Evolutionary conservation across 345 rosid genomes (phyloP).

Genomic region (Erodium maritimum): DNA sequence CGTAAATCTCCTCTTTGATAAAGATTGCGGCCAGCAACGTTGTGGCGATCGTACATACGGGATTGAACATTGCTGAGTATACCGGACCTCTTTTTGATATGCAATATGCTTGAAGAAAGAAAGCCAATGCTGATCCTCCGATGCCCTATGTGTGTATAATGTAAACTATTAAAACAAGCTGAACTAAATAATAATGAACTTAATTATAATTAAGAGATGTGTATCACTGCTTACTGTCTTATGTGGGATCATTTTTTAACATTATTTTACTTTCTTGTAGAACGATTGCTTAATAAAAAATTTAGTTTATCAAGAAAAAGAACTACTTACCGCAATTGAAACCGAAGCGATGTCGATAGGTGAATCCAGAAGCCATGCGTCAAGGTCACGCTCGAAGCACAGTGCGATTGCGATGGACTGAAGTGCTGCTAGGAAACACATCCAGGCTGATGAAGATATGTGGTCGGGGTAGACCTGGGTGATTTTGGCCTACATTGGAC

Average conservation of each 20-base stretch:
- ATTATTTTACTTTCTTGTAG: no score
- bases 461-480: constrained; percentile 42
- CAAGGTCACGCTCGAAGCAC: constrained; percentile 32
- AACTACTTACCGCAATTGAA: constrained; percentile 28
- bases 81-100: constrained; percentile 50
- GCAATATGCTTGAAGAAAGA: constrained; percentile 64
- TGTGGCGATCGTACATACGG: constrained; percentile 47
- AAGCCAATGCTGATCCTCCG: constrained; percentile 29
- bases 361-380: constrained; percentile 44
- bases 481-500: constrained; percentile 37
- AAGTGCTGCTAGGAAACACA: constrained; percentile 50
- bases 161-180: no score
- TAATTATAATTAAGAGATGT: no score
- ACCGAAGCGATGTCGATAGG: constrained; percentile 29
- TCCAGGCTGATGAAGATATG: constrained; percentile 60
- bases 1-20: constrained; percentile 38
- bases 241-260: no score
- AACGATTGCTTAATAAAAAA: no score
- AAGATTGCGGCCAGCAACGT: constrained; percentile 43
- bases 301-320: not conserved
- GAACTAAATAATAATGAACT: no score
- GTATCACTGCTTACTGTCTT: no score
- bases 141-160: constrained; percentile 24
- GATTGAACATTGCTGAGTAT: constrained; percentile 55
- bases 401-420: constrained; percentile 40